Evolutionary conservation across 257 asterid species (phyloP).

Genomic region (Vinca minor): DNA sequence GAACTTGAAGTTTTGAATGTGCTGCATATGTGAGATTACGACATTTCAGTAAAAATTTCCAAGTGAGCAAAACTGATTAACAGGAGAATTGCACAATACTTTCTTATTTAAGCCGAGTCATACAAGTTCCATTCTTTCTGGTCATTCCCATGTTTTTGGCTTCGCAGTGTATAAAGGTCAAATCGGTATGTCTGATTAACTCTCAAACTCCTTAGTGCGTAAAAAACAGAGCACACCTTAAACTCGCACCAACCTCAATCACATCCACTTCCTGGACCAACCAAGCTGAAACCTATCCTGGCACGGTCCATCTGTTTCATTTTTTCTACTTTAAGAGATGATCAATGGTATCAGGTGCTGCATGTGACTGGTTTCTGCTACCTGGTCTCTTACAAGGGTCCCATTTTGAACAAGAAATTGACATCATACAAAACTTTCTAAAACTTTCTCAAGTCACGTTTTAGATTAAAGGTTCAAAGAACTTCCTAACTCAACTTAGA

Average conservation of each 20-base stretch:
- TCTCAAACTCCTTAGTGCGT: too few relatives aligned
- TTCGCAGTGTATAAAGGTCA: too few relatives aligned
- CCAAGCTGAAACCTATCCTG: too few relatives aligned
- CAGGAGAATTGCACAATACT: background rate
- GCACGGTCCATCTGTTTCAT: too few relatives aligned
- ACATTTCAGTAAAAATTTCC: slow-evolving; percentile 8
- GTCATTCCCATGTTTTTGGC: background rate
- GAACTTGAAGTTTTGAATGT: slow-evolving; percentile 58
- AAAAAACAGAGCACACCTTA: background rate
- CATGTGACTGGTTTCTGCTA: too few relatives aligned
- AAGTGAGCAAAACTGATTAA: background rate
- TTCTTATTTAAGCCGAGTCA: background rate
- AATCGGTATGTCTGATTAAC: too few relatives aligned
- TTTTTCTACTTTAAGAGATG: too few relatives aligned
- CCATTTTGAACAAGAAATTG: background rate
- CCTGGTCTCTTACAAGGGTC: too few relatives aligned
- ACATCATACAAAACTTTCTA: background rate
- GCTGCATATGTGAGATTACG: slow-evolving; percentile 38
- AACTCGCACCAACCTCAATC: background rate
- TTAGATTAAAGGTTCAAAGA: too few relatives aligned
- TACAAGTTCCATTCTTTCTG: background rate
- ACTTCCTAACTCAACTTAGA: too few relatives aligned
- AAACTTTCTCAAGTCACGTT: too few relatives aligned
- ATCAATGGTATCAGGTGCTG: too few relatives aligned
- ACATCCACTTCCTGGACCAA: background rate